Base-by-base conservation (phyloP, 305 asterid genomes). In the Plantago rigida region DNA sequence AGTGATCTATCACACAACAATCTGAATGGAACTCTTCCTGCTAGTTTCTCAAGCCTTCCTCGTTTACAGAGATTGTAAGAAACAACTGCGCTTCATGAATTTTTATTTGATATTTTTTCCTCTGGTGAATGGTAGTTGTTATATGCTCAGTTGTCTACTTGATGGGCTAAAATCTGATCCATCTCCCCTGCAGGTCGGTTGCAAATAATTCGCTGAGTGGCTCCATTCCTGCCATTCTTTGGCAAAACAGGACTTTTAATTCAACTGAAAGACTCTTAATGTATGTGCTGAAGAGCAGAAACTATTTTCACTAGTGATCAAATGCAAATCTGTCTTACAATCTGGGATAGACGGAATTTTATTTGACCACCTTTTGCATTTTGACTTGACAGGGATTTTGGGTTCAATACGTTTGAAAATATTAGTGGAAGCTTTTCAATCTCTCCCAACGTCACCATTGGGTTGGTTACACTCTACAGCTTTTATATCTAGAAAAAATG, bases 1-100 rank as follows among this genome's bases (percentile, higher is more conserved):
- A 89, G 99, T 66, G 92, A 87, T 78, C 78, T 93, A 47, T 82
- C 96, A n/a, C 66, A 65, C 78, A 93, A 93, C 78, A 75, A 74
- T 62, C 87, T 93, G 73, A 81, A 53, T 31, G 97, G 99, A 74
- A 76, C 83, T 52, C 68, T 93, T 75, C 94, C 99, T 64, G 51
- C 75, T 65, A 84, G 75, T 86, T 87, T 87, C 71, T 85, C 96
- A 2, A 65, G 78, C 62, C 95, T 93, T 74, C 93, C 96, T 29
- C 75, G 17, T 65, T 68, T 93, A 73, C 97, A 89, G 74, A 87
- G 67, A 81, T 29, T 93, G 99, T 93, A 75, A 93, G 97, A 63
- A 59, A 57, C 63, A 9, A 13, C 54, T 36, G 9, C 10, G 9
- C 10, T 36, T 29, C 47, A 3, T n/a, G n/a, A n/a, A 39, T 39